Percentiles rank a stretch among this genome's conserved stretches.
These are phyloP conservation scores for Phyllosticta citrichinensis DNA, from an alignment of 2,329 filamentous ascomycete species.

Conservation along the genomic window DNA sequence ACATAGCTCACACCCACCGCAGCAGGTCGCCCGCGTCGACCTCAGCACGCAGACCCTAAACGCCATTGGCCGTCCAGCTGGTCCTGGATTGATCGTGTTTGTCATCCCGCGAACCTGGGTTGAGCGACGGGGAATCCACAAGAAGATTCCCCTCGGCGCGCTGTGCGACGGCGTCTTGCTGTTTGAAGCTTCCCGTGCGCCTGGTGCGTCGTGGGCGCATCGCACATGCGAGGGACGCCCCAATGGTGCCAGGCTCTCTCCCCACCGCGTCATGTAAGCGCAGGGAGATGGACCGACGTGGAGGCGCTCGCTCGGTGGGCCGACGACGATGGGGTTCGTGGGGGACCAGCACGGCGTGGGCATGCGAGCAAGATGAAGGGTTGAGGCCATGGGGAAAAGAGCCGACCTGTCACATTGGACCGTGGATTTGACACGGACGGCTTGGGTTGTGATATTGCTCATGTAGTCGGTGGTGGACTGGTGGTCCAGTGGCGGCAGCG, in stretches of 20 bases:
- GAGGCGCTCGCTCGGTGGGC: too few relatives aligned
- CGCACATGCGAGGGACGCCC: slow-evolving; percentile 10
- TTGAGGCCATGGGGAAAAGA: too few relatives aligned
- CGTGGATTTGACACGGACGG: neutral
- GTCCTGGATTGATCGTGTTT: slow-evolving; percentile 5
- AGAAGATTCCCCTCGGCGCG: slow-evolving; percentile 7
- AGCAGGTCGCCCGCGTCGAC: too few relatives aligned
- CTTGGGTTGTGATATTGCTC: neutral
- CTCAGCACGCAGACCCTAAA: slow-evolving; percentile 7
- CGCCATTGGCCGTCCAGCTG: slow-evolving; percentile 10
- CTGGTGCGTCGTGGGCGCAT: slow-evolving; percentile 12
- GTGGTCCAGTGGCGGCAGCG: neutral
- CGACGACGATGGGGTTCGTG: too few relatives aligned
- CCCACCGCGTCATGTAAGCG: neutral
- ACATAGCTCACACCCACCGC: too few relatives aligned
- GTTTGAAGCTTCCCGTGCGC: slow-evolving; percentile 8
- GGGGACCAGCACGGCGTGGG: too few relatives aligned
- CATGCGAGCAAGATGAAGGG: too few relatives aligned
- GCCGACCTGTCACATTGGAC: too few relatives aligned
- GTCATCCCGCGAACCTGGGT: slow-evolving; percentile 10
- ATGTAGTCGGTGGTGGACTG: neutral
- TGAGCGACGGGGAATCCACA: slow-evolving; percentile 9
- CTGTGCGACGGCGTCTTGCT: slow-evolving; percentile 11
- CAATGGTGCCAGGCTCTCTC: slow-evolving; percentile 6
- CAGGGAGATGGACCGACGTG: neutral